Conservation (phyloP, 805 yeast species). For the Pichia kluyveri region DNA sequence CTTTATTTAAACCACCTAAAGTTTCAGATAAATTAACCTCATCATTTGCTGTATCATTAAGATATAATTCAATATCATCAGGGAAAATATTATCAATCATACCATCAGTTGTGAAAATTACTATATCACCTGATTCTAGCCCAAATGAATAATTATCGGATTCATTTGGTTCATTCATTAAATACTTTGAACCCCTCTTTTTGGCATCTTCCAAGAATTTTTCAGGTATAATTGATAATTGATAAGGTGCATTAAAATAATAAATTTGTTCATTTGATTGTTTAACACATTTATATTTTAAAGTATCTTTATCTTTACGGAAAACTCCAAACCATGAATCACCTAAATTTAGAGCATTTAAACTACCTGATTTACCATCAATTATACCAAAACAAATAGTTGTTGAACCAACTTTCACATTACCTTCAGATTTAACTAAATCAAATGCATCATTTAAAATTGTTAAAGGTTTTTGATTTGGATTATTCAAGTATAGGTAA, state of each 20-base stretch:
- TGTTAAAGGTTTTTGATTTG: conserved; percentile 31
- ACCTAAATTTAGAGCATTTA: conserved; percentile 75
- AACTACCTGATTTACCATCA: conserved; percentile 38
- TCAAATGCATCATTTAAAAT: conserved; percentile 50
- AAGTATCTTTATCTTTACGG: conserved; percentile 29
- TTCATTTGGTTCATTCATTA: conserved; percentile 59
- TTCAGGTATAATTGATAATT: conserved; percentile 74
- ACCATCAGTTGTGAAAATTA: conserved; percentile 89
- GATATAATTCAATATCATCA: conserved; percentile 60
- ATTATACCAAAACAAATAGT: conserved; percentile 82
- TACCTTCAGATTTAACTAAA: conserved; percentile 41
- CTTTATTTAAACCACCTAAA: conserved; percentile 31
- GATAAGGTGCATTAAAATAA: conserved; percentile 87
- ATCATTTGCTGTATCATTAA: conserved; percentile 41
- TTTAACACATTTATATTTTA: conserved; percentile 37
- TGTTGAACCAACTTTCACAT: conserved; percentile 84
- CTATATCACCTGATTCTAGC: conserved; percentile 61
- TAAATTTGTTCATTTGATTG: conserved; percentile 76
- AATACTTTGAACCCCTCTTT: conserved; percentile 48
- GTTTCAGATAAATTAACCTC: conserved; percentile 8
- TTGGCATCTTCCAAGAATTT: conserved; percentile 45
- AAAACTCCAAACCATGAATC: conserved; percentile 93
- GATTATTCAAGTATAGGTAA: conserved; percentile 21
- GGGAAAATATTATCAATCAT: conserved; percentile 76
- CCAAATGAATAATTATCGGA: conserved; percentile 64